These are phyloP conservation scores for Geotrichum candidum DNA, from an alignment of 1,139 yeast species.

Conservation along the genomic window DNA sequence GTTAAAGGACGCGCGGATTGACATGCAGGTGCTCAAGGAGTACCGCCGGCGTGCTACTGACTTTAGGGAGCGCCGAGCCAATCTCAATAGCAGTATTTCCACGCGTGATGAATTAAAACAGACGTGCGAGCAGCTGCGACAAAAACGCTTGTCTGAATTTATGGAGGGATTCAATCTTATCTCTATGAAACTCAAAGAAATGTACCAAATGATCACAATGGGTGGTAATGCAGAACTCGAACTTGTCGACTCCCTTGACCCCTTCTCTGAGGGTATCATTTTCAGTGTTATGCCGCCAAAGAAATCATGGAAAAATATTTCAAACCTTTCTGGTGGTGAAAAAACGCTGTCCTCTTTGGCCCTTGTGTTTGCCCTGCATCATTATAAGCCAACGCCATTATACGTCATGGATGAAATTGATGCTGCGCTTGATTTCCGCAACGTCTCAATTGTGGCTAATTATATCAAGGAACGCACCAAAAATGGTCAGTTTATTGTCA, in stretches of 20 bases:
- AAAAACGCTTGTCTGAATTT: constrained; percentile 76
- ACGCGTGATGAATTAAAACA: constrained; percentile 61
- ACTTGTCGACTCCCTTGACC: constrained; percentile 90
- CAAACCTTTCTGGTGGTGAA: constrained; percentile 96
- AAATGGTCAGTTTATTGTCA: constrained; percentile 94
- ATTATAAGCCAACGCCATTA: constrained; percentile 93
- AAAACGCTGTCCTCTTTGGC: constrained; percentile 94
- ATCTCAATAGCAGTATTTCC: constrained; percentile 60
- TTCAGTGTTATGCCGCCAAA: constrained; percentile 99
- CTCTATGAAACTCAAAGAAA: constrained; percentile 83
- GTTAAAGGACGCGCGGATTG: constrained; percentile 56
- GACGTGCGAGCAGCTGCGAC: constrained; percentile 63
- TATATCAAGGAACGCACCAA: constrained; percentile 93
- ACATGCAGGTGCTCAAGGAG: constrained; percentile 70
- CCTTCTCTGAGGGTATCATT: constrained; percentile 94
- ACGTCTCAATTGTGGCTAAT: constrained; percentile 94
- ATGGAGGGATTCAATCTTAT: constrained; percentile 88
- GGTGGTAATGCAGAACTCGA: constrained; percentile 99
- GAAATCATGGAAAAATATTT: constrained; percentile 93
- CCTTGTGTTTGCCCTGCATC: constrained; percentile 91
- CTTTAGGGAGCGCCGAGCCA: constrained; percentile 54
- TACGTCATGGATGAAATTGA: constrained; percentile 99
- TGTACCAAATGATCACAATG: constrained; percentile 98
- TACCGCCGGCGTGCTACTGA: constrained; percentile 65
- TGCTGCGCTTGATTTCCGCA: constrained; percentile 95